A percentile compares a stretch with the other conserved stretches of the same genome.
Conservation (phyloP, 768 basidiomycete species). For the Pleurotus salmoneostramineus region DNA sequence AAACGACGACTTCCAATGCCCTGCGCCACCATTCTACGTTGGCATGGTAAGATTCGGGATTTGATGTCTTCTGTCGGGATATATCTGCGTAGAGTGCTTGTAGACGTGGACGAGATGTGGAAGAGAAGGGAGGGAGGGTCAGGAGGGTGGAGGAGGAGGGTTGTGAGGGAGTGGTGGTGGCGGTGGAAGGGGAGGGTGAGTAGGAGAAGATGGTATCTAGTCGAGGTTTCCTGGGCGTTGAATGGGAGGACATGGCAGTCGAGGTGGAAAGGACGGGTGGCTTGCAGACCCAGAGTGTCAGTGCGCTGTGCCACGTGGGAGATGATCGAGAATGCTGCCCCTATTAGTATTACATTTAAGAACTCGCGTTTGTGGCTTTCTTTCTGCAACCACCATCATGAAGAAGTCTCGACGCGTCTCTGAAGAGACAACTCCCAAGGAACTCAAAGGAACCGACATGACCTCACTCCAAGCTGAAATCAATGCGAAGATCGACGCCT, state of each 20-base stretch:
- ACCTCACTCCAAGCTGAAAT: too few relatives aligned
- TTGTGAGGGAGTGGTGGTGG: too few relatives aligned
- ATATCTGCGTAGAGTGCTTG: conserved; percentile 89
- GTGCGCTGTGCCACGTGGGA: too few relatives aligned
- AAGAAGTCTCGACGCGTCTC: too few relatives aligned
- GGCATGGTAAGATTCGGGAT: conserved; percentile 76
- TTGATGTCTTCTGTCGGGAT: conserved; percentile 76
- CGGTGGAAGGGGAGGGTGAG: neutral
- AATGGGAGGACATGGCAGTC: neutral
- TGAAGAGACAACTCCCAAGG: too few relatives aligned
- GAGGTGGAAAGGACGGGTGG: neutral
- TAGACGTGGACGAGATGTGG: conserved; percentile 50
- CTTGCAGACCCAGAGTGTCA: too few relatives aligned
- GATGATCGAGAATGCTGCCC: too few relatives aligned
- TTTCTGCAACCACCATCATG: too few relatives aligned
- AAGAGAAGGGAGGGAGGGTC: conserved; percentile 41
- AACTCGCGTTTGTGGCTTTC: too few relatives aligned
- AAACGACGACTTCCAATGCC: conserved; percentile 58
- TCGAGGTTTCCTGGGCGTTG: neutral
- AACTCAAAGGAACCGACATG: too few relatives aligned
- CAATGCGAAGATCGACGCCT: too few relatives aligned
- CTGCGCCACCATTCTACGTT: conserved; percentile 88
- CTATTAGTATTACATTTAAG: too few relatives aligned
- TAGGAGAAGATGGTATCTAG: neutral
- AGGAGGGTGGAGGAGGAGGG: conserved; percentile 14